Conservation (phyloP, 352 stramenopile genomes). For the Pythium vanterpoolii region DNA sequence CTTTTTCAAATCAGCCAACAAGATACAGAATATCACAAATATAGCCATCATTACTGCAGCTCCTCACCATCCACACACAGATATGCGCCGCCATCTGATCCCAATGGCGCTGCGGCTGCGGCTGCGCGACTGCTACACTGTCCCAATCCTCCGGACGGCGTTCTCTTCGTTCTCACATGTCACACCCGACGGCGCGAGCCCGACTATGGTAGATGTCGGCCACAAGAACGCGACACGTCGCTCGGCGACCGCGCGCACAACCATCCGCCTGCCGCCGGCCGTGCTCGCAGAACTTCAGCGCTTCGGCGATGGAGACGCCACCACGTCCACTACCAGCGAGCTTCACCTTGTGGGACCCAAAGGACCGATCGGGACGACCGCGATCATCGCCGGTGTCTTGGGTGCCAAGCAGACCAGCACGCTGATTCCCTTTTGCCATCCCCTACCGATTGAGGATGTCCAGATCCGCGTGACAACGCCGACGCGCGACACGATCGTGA, state of each 20-base stretch:
- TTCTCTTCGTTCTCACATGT: slow-evolving; percentile 49
- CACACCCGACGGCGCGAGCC: slow-evolving; percentile 33
- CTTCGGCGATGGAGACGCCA: not conserved
- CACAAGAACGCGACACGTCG: slow-evolving; percentile 80
- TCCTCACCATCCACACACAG: not conserved
- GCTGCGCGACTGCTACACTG: not conserved
- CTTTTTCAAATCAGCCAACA: not conserved
- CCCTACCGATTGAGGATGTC: slow-evolving; percentile 89
- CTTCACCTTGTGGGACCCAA: slow-evolving; percentile 67
- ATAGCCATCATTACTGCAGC: not conserved
- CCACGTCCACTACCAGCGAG: slow-evolving; percentile 7
- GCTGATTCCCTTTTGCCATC: slow-evolving; percentile 94
- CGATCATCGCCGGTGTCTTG: slow-evolving; percentile 91
- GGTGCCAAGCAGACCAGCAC: slow-evolving; percentile 91
- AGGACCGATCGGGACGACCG: slow-evolving; percentile 90
- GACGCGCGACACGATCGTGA: slow-evolving; percentile 52
- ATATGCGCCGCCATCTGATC: not conserved
- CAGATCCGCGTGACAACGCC: slow-evolving; percentile 80
- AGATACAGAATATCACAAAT: not conserved
- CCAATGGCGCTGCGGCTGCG: not conserved
- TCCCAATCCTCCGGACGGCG: not conserved
- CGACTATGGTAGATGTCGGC: slow-evolving; percentile 91
- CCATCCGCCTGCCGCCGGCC: slow-evolving; percentile 80
- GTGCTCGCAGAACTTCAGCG: slow-evolving; percentile 76
- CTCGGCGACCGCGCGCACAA: slow-evolving; percentile 77